A percentile compares a stretch with the other conserved stretches of the same genome.
phyloP scores from a whole-genome alignment of 306 rosid genomes.

The Rubus idaeus region DNA sequence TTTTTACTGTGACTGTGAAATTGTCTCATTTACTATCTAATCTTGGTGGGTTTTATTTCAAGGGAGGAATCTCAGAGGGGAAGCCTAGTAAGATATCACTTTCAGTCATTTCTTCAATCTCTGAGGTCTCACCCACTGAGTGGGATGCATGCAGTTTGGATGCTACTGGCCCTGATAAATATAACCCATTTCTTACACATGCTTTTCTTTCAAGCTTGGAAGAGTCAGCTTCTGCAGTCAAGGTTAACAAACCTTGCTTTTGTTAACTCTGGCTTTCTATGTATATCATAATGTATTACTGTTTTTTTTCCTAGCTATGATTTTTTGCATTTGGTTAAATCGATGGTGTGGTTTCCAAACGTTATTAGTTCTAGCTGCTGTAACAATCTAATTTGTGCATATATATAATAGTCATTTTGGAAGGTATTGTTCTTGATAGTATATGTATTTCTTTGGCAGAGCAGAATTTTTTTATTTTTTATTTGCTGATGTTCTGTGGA shows the following conservation, averaged over 20 bases:
- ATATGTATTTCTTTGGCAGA: too few relatives aligned
- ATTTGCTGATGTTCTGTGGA: too few relatives aligned
- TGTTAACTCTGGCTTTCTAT: neutral
- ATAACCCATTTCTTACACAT: conserved; percentile 77
- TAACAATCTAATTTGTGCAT: too few relatives aligned
- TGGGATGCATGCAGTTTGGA: conserved; percentile 90
- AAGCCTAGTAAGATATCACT: conserved; percentile 46
- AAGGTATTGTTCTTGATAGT: too few relatives aligned
- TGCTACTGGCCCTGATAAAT: conserved; percentile 56
- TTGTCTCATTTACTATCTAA: neutral
- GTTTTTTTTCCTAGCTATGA: neutral
- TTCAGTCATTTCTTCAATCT: conserved; percentile 67
- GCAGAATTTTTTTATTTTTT: too few relatives aligned
- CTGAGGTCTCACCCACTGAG: conserved; percentile 57
- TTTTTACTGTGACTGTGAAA: neutral
- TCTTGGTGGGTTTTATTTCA: conserved; percentile 18
- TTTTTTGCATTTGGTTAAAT: too few relatives aligned
- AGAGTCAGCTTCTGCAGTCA: conserved; percentile 58
- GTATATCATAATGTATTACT: neutral
- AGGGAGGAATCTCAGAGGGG: conserved; percentile 36
- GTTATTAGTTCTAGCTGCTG: too few relatives aligned
- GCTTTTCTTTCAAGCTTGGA: conserved; percentile 78
- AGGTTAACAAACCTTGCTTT: conserved; percentile 34
- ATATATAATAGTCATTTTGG: too few relatives aligned
- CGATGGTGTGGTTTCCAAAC: too few relatives aligned